Base-by-base conservation (phyloP, 441 rosid species). In the Codiaeum variegatum region DNA sequence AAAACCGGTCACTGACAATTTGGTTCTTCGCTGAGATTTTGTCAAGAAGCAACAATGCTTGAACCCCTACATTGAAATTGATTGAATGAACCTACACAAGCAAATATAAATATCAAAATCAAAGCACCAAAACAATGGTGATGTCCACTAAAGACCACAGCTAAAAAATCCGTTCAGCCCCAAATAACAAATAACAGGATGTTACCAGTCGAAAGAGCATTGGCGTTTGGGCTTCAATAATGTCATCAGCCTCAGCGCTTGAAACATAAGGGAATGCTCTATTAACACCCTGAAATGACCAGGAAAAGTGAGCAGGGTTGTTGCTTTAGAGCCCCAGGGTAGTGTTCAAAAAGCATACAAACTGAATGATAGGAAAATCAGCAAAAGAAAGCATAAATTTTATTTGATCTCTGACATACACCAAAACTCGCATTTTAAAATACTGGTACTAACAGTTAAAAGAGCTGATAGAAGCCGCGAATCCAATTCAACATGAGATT, bases 261-360 rank as follows among this genome's bases (percentile, higher is more conserved):
- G 93, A 90, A 84, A 95, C 99, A 77, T 82, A 96, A 61, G 99
- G 99, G 86, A 95, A 95, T 75, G 97, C 98, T 81, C 99, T 86
- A 82, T 95, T 95, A 73, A 95, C 86, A 70, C 99, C 99, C 99
- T 95, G 89, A 47, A 78, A 62, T 79, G 56, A 70, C 59, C 49
- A 72, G 58, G 31, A 51, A 73, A 64, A 42, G 38, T 51, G 47
- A 71, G 70, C 6, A 66, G 67, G 56, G 5, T 32, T 32, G 2
- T 32, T 32, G 5, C 2, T 40, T 40, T 40, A 40, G 60, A 66
- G 26, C 71, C 65, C 24, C n/a, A 34, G 36, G 65, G 63, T 58
- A 58, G 11, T 29, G 28, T 19, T 52, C 51, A 59, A 42, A 49
- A 63, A 56, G 42, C 66, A 72, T 59, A 62, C 26, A 26, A 66